phyloP scores from a whole-genome alignment of 2,329 filamentous ascomycete species.

The Elsinoe fawcettii region DNA sequence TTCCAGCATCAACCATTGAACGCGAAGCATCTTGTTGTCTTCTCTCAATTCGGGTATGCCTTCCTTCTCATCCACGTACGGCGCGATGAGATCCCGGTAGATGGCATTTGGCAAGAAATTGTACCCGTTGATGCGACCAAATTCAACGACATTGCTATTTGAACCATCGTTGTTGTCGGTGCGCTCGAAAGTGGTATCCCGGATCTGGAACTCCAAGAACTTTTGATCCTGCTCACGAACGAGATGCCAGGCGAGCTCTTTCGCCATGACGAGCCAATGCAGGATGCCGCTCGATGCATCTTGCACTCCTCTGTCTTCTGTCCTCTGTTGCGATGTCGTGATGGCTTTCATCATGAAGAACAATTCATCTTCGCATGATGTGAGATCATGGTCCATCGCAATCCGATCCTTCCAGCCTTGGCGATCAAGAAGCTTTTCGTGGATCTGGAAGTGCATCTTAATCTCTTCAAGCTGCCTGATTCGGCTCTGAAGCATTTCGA shows the following conservation, averaged over 20 bases:
- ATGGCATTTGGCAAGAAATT: constrained; percentile 85
- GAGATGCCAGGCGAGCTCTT: constrained; percentile 95
- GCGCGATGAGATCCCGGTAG: constrained; percentile 92
- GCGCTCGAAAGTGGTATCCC: constrained; percentile 84
- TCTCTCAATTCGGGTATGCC: constrained; percentile 50
- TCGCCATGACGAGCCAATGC: constrained; percentile 87
- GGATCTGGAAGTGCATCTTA: constrained; percentile 90
- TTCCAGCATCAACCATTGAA: constrained; percentile 98
- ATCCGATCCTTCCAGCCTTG: constrained; percentile 88
- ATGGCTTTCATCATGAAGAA: constrained; percentile 99
- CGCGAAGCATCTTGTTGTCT: constrained; percentile 75
- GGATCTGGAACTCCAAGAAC: constrained; percentile 84
- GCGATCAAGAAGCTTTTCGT: constrained; percentile 77
- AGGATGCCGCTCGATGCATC: constrained; percentile 67
- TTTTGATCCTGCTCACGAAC: constrained; percentile 80
- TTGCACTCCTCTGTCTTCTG: constrained; percentile 59
- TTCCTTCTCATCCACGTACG: constrained; percentile 63
- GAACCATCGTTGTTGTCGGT: constrained; percentile 97
- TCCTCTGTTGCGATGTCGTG: constrained; percentile 85
- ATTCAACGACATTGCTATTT: constrained; percentile 83
- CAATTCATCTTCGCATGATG: constrained; percentile 86
- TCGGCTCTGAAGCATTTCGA: constrained; percentile 80
- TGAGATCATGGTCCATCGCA: constrained; percentile 79
- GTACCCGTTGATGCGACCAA: constrained; percentile 78
- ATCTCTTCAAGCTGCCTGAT: constrained; percentile 94